These are phyloP conservation scores for Hypoxylon sp. DNA, from an alignment of 2,329 filamentous ascomycete genomes.

Conservation along the genomic window DNA sequence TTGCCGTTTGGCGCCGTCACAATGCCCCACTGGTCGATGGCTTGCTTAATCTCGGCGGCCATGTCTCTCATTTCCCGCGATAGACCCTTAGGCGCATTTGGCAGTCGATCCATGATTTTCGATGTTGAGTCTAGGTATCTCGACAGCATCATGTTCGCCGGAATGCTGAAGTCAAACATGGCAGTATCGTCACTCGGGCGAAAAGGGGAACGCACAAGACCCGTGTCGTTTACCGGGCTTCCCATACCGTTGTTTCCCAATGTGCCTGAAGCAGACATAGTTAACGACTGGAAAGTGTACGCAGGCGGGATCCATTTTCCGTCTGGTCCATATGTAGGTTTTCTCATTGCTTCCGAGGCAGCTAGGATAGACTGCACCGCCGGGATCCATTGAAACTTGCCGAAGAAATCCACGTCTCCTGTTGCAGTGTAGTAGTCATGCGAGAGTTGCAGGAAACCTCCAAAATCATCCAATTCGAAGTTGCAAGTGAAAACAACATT, in stretches of 20 bases:
- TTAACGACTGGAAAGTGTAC: conserved; percentile 83
- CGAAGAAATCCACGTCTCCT: conserved; percentile 78
- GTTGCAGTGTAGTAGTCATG: conserved; percentile 84
- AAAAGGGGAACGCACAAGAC: conserved; percentile 88
- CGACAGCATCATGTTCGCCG: conserved; percentile 88
- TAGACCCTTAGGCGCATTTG: conserved; percentile 56
- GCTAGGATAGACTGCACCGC: conserved; percentile 78
- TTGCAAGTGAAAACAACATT: conserved; percentile 92
- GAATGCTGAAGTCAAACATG: conserved; percentile 87
- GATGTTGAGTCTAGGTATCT: conserved; percentile 67
- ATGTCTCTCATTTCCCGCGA: conserved; percentile 68
- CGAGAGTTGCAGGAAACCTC: conserved; percentile 84
- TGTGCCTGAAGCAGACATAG: conserved; percentile 82
- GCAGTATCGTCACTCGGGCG: conserved; percentile 90
- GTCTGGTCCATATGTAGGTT: conserved; percentile 67
- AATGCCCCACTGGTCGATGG: conserved; percentile 78
- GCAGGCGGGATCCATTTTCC: conserved; percentile 48
- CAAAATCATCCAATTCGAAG: conserved; percentile 92
- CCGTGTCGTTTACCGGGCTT: conserved; percentile 83
- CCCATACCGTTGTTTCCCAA: conserved; percentile 81
- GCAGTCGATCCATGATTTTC: conserved; percentile 59
- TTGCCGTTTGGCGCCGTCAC: conserved; percentile 56
- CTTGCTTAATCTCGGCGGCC: conserved; percentile 72
- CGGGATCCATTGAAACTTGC: conserved; percentile 76
- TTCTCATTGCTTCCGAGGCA: conserved; percentile 76